A percentile compares a stretch with the other conserved stretches of the same genome.
Evolutionary conservation across 495 filamentous ascomycete genomes (phyloP).

Genomic region (Thermothielavioides terrestris): DNA sequence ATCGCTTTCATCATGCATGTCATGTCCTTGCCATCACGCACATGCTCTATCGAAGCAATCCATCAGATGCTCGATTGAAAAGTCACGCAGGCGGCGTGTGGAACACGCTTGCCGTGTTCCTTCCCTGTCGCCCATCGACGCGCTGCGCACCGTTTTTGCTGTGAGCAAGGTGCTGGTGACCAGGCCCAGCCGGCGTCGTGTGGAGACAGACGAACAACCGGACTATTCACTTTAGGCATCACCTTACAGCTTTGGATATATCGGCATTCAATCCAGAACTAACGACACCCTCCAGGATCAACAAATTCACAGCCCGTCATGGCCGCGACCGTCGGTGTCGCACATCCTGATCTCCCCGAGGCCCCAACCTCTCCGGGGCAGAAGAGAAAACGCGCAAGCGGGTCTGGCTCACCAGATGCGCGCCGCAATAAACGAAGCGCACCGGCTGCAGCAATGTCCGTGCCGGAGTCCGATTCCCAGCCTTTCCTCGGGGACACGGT

Average conservation of each 20-base stretch:
- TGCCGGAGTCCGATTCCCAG: slow-evolving; percentile 27
- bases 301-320: slow-evolving; percentile 23
- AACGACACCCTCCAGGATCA: slow-evolving; percentile 3
- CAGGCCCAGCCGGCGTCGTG: no score
- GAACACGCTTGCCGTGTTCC: neutral
- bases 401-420: slow-evolving; percentile 36
- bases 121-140: slow-evolving; percentile 6
- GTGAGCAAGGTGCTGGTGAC: no score
- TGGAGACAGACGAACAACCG: no score
- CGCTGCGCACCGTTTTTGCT: neutral
- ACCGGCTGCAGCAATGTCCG: slow-evolving; percentile 31
- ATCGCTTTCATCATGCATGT: neutral
- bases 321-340: slow-evolving; percentile 36
- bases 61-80: no score
- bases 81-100: neutral
- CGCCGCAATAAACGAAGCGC: slow-evolving; percentile 38
- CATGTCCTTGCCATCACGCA: neutral
- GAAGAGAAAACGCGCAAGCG: slow-evolving; percentile 39
- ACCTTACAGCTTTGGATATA: no score
- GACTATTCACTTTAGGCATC: no score
- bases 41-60: neutral
- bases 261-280: slow-evolving; percentile 5
- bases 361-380: slow-evolving; percentile 27
- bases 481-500: slow-evolving; percentile 39
- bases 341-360: slow-evolving; percentile 30